Evolutionary conservation across 2,329 filamentous ascomycete species (phyloP).

Genomic region (Talaromyces rugulosus): DNA sequence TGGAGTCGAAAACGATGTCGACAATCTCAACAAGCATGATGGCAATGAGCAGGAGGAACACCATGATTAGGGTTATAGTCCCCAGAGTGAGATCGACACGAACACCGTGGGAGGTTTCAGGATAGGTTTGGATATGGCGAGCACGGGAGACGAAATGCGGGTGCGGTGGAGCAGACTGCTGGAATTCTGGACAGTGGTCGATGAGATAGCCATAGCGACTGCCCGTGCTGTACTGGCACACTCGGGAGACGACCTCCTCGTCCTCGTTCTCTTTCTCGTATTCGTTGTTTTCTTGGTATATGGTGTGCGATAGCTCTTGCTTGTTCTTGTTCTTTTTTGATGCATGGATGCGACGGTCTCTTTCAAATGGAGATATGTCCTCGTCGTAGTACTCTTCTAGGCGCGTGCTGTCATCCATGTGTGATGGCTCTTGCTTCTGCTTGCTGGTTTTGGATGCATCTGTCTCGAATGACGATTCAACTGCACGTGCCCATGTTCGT

Average conservation of each 20-base stretch:
- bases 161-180: neutral
- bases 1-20: neutral
- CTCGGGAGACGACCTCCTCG: slow-evolving; percentile 6
- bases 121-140: neutral
- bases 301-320: neutral
- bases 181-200: slow-evolving; percentile 3
- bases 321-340: neutral
- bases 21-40: slow-evolving; percentile 10
- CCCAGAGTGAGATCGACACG: neutral
- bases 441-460: no score
- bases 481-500: neutral
- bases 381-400: neutral
- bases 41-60: slow-evolving; percentile 5
- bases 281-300: neutral
- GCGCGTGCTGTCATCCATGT: neutral
- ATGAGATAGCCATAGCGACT: slow-evolving; percentile 11
- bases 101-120: neutral
- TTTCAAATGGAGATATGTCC: neutral
- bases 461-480: neutral
- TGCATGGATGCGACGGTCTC: neutral
- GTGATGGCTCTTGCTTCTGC: no score
- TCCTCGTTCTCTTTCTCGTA: neutral
- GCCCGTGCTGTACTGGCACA: slow-evolving; percentile 8
- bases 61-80: slow-evolving; percentile 1
- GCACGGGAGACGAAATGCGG: neutral